Conservation (phyloP, 352 stramenopile species). For the Phytopythium oedochilum region DNA sequence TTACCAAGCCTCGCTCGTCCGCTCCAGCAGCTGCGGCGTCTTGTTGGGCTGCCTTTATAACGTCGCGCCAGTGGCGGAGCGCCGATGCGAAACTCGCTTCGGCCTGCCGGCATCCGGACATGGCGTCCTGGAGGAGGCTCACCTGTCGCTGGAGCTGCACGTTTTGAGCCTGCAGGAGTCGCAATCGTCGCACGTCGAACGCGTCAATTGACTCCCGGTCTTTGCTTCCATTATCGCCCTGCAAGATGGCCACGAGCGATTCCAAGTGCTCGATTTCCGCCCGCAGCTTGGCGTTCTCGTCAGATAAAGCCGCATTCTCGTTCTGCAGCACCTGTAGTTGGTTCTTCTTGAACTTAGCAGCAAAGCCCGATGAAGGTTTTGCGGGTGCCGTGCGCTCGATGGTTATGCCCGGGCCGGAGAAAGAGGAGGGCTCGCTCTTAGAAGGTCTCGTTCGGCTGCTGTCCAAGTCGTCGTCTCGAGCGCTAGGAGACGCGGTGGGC, state of each 20-base stretch:
- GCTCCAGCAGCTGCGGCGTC: slow-evolving; percentile 39
- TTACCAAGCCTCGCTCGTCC: slow-evolving; percentile 10
- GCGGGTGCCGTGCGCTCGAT: slow-evolving; percentile 22
- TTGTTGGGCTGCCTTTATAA: slow-evolving; percentile 35
- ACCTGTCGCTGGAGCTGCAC: slow-evolving; percentile 59
- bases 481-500: slow-evolving; percentile 6
- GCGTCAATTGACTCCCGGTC: slow-evolving; percentile 2
- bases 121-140: slow-evolving; percentile 31
- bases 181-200: slow-evolving; percentile 28
- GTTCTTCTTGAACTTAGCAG: slow-evolving; percentile 36
- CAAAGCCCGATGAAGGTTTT: slow-evolving; percentile 20
- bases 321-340: slow-evolving; percentile 35
- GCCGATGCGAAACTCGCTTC: slow-evolving; percentile 30
- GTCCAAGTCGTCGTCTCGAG: slow-evolving; percentile 10
- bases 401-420: slow-evolving; percentile 14
- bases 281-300: slow-evolving; percentile 37
- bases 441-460: neutral
- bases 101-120: slow-evolving; percentile 22
- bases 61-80: slow-evolving; percentile 30
- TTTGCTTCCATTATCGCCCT: slow-evolving; percentile 19
- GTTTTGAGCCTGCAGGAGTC: slow-evolving; percentile 48
- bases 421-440: neutral
- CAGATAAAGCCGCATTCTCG: slow-evolving; percentile 26
- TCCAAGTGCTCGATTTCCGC: slow-evolving; percentile 49
- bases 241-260: slow-evolving; percentile 25